Evolutionary conservation across 306 rosid species (phyloP), one percentile per base, ranked within the genome.

Genomic region (Acacia confusa): DNA sequence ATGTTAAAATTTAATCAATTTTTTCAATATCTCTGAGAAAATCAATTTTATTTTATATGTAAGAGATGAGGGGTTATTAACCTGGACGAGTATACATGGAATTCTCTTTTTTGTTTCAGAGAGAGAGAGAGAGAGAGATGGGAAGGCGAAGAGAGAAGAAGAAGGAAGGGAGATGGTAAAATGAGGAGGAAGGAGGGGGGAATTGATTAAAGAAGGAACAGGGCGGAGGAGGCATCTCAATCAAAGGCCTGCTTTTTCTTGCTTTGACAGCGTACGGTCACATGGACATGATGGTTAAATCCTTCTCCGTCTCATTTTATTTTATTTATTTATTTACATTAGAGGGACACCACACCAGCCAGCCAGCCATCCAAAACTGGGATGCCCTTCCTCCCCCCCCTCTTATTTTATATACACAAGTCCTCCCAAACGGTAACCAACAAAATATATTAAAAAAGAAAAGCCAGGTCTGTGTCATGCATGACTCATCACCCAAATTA

Each of bases 141-240:
- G n/a, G 19, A 50, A 6, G 1, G 1, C 25, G 9, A 64, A 64
- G 20, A 28, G 17, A 10, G 5, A 19, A 63, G 16, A 17, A 32
- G 20, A n/a, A n/a, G n/a, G 34, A 34, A 7, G 52, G 16, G 38
- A 6, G 15, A 15, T 9, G 7, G 73, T 52, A 17, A 52, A 52
- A 52, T 3, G 55, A 14, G 20, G 55, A 48, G 16, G 55, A 8
- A 48, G 16, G 19, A 6, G 9, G 55, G 1, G 58, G 22, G 60
- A 52, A 52, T 52, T 52, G 60, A 52, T 16, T 19, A 52, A 53
- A 53, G 86, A 67, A 78, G 81, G 82, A 80, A 81, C 84, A 34
- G 16, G 60, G 71, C 68, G 86, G 84, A 81, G 88, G 90, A 82
- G 76, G 86, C 89, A 86, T 86, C 85, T 32, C 82, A 74, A 79